Evolutionary conservation across 129 eudicot species (phyloP), one percentile per base, ranked within the genome.

Genomic region (Chrysanthemum makinoi): DNA sequence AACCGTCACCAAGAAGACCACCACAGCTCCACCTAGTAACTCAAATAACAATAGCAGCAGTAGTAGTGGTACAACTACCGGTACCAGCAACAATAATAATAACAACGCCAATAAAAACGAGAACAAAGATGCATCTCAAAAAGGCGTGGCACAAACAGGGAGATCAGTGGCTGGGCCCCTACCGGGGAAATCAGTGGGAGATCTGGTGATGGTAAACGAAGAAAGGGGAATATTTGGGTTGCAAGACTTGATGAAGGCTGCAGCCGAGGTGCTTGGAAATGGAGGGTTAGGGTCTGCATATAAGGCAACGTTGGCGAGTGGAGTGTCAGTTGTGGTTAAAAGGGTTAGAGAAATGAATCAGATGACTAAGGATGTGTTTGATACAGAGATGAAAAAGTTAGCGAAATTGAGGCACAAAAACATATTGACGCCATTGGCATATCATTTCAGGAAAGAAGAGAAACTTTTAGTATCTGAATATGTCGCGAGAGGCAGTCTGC

Each of bases 201-300:
- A 89, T 50, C 72, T 89, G 10, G 87, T 84, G 58, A 64, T 89
- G 80, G 84, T 89, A 62, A 89, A 89, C 19, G 85, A 86, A 33
- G 96, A 90, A 65, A 87, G 80, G 64, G 96, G 96, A 10, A 44
- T 69, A 2, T 89, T 89, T 71, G 86, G 96, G 73, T 60, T 89
- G 86, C 81, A 76, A 2, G 98, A 94, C 79, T 74, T 94, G 87
- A 94, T 94, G 98, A 94, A 89, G 84, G 98, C 98, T 6, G 86
- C 93, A 10, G 98, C 96, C 0, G 96, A 94, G 87, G 95, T 94
- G 62, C 84, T 94, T 17, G 96, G 96, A 26, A 94, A 80, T 63
- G 93, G 96, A 2, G 86, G 83, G 14, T 16, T 87, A 26, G 91
- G 98, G 65, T 92, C 98, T 4, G 91, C 98, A 11, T 92, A 89